Evolutionary conservation across 2,329 filamentous ascomycete species (phyloP).

Genomic region (Aspergillus arachidicola): DNA sequence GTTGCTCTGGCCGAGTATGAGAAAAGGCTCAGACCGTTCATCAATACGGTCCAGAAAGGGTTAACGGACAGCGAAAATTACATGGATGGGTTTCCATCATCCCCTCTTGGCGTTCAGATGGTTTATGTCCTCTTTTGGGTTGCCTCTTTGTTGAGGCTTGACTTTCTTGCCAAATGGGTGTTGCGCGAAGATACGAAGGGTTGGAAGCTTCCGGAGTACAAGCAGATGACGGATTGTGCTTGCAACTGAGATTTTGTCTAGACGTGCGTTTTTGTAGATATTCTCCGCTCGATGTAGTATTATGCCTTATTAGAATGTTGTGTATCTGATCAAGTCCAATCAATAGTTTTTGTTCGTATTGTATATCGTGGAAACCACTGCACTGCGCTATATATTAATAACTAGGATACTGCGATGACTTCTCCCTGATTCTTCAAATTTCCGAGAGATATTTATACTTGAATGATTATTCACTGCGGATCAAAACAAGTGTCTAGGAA

Average conservation of each 20-base stretch:
- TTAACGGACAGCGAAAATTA: slow-evolving; percentile 7
- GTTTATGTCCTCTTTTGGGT: slow-evolving; percentile 34
- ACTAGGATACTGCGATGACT: neutral
- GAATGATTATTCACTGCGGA: neutral
- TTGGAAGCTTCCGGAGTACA: slow-evolving; percentile 45
- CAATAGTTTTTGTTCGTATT: neutral
- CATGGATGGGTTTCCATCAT: slow-evolving; percentile 27
- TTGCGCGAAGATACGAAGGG: slow-evolving; percentile 34
- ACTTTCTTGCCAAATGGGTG: slow-evolving; percentile 35
- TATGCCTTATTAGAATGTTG: neutral
- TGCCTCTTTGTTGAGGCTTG: slow-evolving; percentile 37
- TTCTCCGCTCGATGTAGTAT: neutral
- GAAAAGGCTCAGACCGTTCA: slow-evolving; percentile 47
- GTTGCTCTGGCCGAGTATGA: slow-evolving; percentile 43
- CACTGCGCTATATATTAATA: neutral
- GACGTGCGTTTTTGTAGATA: neutral
- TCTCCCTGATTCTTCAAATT: neutral
- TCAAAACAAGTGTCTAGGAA: neutral
- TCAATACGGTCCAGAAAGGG: slow-evolving; percentile 43
- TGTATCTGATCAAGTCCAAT: neutral
- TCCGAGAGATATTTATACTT: neutral
- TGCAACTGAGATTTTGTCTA: neutral
- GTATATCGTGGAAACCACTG: neutral
- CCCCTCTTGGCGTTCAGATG: slow-evolving; percentile 35
- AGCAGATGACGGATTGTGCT: neutral